A percentile compares a stretch with the other conserved stretches of the same genome.
phyloP scores from a whole-genome alignment of 2,329 filamentous ascomycete genomes.

The Pseudogymnoascus pannorum region DNA sequence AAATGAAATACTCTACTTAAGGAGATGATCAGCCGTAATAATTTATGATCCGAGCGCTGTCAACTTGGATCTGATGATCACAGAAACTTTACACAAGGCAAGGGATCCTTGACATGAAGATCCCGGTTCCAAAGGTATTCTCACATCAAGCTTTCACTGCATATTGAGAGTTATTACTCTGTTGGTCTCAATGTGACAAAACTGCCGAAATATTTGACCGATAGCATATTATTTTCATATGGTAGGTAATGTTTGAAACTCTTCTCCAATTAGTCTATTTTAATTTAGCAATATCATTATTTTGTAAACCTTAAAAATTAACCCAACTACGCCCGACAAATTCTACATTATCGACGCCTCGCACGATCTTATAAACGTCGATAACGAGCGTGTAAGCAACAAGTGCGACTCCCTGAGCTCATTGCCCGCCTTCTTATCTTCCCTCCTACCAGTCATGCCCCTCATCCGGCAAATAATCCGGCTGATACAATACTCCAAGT shows the following conservation, averaged over 20 bases:
- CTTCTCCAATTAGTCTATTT: not conserved
- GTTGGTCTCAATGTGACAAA: not conserved
- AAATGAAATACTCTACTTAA: not conserved
- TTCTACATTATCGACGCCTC: not conserved
- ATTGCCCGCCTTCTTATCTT: not conserved
- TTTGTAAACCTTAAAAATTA: not conserved
- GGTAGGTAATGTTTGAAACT: not conserved
- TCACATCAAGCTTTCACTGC: not conserved
- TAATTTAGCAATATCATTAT: not conserved
- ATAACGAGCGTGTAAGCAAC: not conserved
- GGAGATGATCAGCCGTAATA: not conserved
- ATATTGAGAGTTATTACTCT: not conserved
- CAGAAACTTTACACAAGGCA: not conserved
- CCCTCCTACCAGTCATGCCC: not conserved
- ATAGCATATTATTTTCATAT: not conserved
- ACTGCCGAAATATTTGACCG: not conserved
- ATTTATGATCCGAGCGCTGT: not conserved
- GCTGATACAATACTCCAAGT: conserved; percentile 9
- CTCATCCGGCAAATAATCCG: not conserved
- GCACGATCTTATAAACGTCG: not conserved
- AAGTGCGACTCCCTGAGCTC: not conserved
- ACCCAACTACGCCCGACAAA: not conserved
- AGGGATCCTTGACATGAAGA: not conserved
- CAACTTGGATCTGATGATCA: not conserved
- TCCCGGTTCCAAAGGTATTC: not conserved